Conservation (phyloP, 1,284 basidiomycete species). For the Farysia itapuensis region DNA sequence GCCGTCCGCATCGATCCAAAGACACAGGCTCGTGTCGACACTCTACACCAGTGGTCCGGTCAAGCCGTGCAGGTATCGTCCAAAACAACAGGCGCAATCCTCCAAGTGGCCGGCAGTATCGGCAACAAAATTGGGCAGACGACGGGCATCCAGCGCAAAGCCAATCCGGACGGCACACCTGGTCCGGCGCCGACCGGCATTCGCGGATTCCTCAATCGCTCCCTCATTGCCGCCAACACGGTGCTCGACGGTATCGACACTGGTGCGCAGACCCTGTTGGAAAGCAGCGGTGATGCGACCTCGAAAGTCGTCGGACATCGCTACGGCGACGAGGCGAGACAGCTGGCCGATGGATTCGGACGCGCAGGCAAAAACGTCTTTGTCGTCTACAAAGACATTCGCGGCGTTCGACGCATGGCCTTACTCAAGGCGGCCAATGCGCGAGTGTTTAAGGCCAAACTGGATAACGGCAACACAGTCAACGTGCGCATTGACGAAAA, state of each 20-base stretch:
- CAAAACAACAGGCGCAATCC: slow-evolving; percentile 53
- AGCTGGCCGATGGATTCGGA: slow-evolving; percentile 46
- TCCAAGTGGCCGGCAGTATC: slow-evolving; percentile 46
- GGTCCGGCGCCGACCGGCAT: slow-evolving; percentile 47
- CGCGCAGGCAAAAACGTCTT: slow-evolving; percentile 49
- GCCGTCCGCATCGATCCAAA: slow-evolving; percentile 17
- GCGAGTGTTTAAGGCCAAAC: slow-evolving; percentile 21
- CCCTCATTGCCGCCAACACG: slow-evolving; percentile 55
- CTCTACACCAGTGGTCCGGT: slow-evolving; percentile 30
- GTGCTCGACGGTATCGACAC: slow-evolving; percentile 59
- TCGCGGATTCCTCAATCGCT: slow-evolving; percentile 54
- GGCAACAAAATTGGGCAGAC: slow-evolving; percentile 57
- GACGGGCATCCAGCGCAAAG: slow-evolving; percentile 55
- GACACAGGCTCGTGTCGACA: slow-evolving; percentile 11
- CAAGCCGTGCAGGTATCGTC: slow-evolving; percentile 33
- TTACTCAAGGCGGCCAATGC: slow-evolving; percentile 55
- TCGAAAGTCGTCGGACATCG: slow-evolving; percentile 57
- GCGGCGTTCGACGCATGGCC: slow-evolving; percentile 51
- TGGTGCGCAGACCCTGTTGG: slow-evolving; percentile 44
- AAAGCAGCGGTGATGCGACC: slow-evolving; percentile 48
- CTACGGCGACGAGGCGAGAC: slow-evolving; percentile 57
- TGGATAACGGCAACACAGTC: slow-evolving; percentile 23
- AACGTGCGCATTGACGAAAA: slow-evolving; percentile 24
- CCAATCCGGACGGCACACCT: slow-evolving; percentile 20
- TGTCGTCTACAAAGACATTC: slow-evolving; percentile 55